Conservation (phyloP, 176 grass and related monocot species). For the Musa troglodytarum region DNA sequence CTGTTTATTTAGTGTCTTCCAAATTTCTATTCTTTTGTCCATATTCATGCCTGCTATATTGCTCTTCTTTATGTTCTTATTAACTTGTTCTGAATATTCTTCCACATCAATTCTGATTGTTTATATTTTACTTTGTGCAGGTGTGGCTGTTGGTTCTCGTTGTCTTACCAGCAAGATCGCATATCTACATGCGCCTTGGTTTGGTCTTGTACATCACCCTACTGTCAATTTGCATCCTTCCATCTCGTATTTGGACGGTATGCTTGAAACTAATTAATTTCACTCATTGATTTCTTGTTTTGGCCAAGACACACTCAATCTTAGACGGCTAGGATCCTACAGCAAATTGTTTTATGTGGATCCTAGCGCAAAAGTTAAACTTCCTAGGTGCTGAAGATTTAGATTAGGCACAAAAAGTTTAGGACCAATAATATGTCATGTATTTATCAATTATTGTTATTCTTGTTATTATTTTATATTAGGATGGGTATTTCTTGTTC, state of each 20-base stretch:
- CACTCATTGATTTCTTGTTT: background rate
- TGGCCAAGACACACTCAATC: too few species aligned
- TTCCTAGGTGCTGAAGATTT: too few species aligned
- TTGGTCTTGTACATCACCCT: conserved; percentile 63
- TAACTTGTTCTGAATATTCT: background rate
- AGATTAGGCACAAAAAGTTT: too few species aligned
- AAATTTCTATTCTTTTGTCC: background rate
- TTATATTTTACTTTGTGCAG: conserved; percentile 35
- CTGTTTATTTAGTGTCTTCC: too few species aligned
- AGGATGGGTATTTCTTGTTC: background rate
- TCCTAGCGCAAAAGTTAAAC: too few species aligned
- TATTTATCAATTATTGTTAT: background rate
- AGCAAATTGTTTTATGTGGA: too few species aligned
- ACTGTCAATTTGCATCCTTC: conserved; percentile 84
- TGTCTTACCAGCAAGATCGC: conserved; percentile 84
- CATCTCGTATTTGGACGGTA: conserved; percentile 80
- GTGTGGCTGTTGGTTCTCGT: conserved; percentile 92
- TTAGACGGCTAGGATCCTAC: too few species aligned
- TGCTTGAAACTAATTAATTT: conserved; percentile 1
- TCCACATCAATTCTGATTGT: background rate
- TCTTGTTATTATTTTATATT: background rate
- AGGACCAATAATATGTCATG: background rate
- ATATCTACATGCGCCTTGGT: conserved; percentile 89
- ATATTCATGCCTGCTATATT: background rate
- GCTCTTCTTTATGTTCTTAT: background rate